phyloP scores from a whole-genome alignment of 306 rosid species.

The Acacia confusa region DNA sequence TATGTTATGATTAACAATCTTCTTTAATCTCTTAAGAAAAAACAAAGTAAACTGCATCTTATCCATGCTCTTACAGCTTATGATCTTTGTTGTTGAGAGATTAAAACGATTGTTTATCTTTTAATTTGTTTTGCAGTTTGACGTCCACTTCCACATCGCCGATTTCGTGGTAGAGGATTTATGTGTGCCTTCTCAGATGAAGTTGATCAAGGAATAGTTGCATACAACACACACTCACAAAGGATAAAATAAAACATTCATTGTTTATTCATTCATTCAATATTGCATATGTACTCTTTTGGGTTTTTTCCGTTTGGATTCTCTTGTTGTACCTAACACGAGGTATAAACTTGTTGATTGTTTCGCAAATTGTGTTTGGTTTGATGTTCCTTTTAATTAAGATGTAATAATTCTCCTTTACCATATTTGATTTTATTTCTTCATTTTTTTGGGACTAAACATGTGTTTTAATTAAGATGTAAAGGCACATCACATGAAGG shows the following conservation, averaged over 20 bases:
- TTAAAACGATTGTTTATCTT: not conserved
- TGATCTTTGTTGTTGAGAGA: not conserved
- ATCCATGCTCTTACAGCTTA: too few species aligned
- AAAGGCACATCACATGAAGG: not conserved
- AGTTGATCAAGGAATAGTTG: conserved; percentile 4
- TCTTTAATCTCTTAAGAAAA: fast-evolving
- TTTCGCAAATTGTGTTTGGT: not conserved
- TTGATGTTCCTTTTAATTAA: not conserved
- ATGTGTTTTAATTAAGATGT: not conserved
- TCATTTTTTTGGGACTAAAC: not conserved
- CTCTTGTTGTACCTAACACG: not conserved
- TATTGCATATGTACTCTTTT: not conserved
- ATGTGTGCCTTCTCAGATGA: conserved; percentile 8
- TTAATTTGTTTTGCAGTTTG: conserved; percentile 52
- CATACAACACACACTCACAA: not conserved
- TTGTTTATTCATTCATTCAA: not conserved
- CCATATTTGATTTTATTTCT: not conserved
- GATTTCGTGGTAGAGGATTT: conserved; percentile 40
- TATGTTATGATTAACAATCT: too few species aligned
- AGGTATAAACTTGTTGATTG: not conserved
- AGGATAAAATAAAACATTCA: conserved; percentile 5
- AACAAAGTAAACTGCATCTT: too few species aligned
- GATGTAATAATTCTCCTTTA: not conserved
- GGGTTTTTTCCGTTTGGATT: not conserved
- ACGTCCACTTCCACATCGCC: conserved; percentile 45